phyloP scores from a whole-genome alignment of 768 basidiomycete species.

The Pisolithus marmoratus region DNA sequence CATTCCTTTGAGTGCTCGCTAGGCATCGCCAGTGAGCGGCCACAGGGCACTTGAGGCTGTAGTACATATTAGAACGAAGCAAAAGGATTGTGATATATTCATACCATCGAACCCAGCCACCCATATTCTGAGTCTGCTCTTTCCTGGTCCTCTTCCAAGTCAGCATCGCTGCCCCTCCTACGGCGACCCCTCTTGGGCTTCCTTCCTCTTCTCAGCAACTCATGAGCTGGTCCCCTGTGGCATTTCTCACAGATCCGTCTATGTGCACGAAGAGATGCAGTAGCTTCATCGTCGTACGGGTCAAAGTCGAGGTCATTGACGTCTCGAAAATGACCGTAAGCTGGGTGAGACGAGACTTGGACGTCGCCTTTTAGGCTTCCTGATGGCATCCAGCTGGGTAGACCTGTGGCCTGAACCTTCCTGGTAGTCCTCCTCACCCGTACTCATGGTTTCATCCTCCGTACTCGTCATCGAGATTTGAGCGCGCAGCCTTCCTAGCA shows the following conservation, averaged over 20 bases:
- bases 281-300: conserved; percentile 50
- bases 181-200: conserved; percentile 36
- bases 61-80: conserved; percentile 8
- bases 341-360: conserved; percentile 37
- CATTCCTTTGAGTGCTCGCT: conserved; percentile 56
- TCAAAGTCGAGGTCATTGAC: conserved; percentile 37
- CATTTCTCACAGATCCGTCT: conserved; percentile 70
- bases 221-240: conserved; percentile 52
- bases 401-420: conserved; percentile 27
- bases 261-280: conserved; percentile 52
- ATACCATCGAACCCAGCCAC: conserved; percentile 85
- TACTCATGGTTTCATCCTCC: conserved; percentile 2
- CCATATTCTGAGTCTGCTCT: conserved; percentile 44
- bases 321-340: conserved; percentile 43
- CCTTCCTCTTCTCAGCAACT: conserved; percentile 34
- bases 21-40: conserved; percentile 76
- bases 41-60: conserved; percentile 72
- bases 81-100: conserved; percentile 13
- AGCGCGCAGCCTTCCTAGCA: conserved; percentile 32
- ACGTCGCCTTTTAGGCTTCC: conserved; percentile 25
- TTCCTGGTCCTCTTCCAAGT: conserved; percentile 46
- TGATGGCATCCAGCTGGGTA: conserved; percentile 1
- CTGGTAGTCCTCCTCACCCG: conserved; percentile 26
- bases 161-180: conserved; percentile 48
- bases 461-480: conserved; percentile 27